These are phyloP conservation scores for Solanum virginianum DNA, from an alignment of 257 asterid species.

Conservation along the genomic window DNA sequence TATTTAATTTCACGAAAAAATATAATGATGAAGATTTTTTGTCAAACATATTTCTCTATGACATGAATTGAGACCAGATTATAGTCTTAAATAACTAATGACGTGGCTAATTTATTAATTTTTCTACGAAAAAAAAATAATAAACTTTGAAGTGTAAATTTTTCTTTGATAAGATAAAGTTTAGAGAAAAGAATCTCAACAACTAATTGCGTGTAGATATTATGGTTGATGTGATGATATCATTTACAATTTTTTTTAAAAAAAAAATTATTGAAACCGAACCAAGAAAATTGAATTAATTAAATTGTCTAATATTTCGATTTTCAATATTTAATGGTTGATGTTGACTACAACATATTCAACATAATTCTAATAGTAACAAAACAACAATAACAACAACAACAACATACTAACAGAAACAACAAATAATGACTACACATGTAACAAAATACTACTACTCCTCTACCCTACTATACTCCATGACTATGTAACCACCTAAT, in stretches of 20 bases:
- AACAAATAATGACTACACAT: too few relatives aligned
- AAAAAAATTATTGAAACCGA: not conserved
- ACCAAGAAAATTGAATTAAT: not conserved
- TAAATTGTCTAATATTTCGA: not conserved
- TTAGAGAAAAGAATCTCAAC: not conserved
- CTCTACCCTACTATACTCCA: too few relatives aligned
- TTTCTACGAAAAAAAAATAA: not conserved
- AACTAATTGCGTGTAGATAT: not conserved
- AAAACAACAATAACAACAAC: too few relatives aligned
- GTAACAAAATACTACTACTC: too few relatives aligned
- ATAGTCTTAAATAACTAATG: not conserved
- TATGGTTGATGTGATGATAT: not conserved
- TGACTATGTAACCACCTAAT: too few relatives aligned
- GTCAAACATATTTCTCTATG: not conserved
- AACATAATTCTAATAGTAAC: not conserved
- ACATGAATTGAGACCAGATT: not conserved
- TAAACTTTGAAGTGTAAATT: not conserved
- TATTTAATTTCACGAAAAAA: too few relatives aligned
- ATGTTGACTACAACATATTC: too few relatives aligned
- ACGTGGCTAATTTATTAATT: not conserved
- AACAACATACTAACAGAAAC: too few relatives aligned
- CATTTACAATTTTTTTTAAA: not conserved
- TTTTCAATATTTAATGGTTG: not conserved
- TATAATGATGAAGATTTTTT: not conserved
- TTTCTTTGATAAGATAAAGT: not conserved